Conservation (phyloP, 2,329 filamentous ascomycete species). For the Parastagonospora avenae region DNA sequence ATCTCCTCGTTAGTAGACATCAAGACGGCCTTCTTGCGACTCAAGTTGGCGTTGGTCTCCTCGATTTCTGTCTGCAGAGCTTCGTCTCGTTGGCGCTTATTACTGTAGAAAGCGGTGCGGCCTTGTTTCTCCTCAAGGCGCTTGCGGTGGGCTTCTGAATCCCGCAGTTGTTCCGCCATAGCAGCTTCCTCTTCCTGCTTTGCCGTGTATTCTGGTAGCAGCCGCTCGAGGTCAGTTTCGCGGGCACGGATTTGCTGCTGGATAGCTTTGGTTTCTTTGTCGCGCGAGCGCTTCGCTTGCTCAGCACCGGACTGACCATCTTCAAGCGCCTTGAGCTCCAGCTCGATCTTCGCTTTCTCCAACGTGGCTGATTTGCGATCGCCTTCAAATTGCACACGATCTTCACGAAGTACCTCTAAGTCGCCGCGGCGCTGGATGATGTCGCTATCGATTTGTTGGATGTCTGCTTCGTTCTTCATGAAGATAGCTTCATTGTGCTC, state of each 20-base stretch:
- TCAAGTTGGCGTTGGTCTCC: constrained; percentile 76
- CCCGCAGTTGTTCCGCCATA: constrained; percentile 72
- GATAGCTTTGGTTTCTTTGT: constrained; percentile 73
- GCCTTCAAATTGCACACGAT: constrained; percentile 85
- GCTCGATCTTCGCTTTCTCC: constrained; percentile 80
- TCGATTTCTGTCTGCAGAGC: constrained; percentile 82
- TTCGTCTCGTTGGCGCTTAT: constrained; percentile 84
- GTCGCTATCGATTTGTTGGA: constrained; percentile 76
- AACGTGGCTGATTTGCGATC: constrained; percentile 85
- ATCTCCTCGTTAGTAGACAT: constrained; percentile 87
- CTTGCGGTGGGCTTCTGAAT: constrained; percentile 74
- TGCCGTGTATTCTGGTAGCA: constrained; percentile 78
- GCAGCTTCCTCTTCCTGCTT: constrained; percentile 75
- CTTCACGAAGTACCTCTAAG: constrained; percentile 81
- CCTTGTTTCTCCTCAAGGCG: constrained; percentile 92
- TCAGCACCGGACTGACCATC: constrained; percentile 82
- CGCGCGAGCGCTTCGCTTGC: constrained; percentile 72
- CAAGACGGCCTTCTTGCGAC: constrained; percentile 80
- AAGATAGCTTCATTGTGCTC: constrained; percentile 81
- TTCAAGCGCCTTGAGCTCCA: constrained; percentile 80
- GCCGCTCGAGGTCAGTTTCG: constrained; percentile 73
- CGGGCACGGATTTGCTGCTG: constrained; percentile 75
- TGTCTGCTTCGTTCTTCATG: constrained; percentile 76
- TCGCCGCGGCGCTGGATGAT: constrained; percentile 81
- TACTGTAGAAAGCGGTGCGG: constrained; percentile 83